Evolutionary conservation across 1,139 yeast species (phyloP).

Genomic region (Taiozyma sp.): DNA sequence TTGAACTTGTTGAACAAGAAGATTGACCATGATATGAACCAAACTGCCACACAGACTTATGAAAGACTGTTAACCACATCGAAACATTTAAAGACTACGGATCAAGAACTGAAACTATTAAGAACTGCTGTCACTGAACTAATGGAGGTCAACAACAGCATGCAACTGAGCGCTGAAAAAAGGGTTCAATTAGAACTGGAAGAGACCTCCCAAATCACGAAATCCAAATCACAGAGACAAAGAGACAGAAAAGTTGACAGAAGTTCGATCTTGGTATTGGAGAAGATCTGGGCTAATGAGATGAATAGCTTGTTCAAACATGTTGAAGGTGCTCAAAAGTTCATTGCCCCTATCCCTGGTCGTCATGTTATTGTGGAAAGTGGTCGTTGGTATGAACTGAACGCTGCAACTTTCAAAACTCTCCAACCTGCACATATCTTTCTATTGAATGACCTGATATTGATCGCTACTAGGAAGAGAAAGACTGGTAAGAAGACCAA

Average conservation of each 20-base stretch:
- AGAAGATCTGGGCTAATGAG: constrained; percentile 78
- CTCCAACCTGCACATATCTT: constrained; percentile 74
- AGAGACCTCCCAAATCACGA: constrained; percentile 14
- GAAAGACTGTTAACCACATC: constrained; percentile 68
- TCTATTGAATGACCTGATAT: constrained; percentile 69
- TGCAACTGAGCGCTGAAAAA: constrained; percentile 66
- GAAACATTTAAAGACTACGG: constrained; percentile 57
- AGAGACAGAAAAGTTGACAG: constrained; percentile 44
- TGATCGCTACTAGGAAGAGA: constrained; percentile 66
- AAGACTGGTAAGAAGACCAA: constrained; percentile 26
- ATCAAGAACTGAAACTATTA: constrained; percentile 57
- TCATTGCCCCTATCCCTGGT: constrained; percentile 71
- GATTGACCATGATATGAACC: constrained; percentile 61
- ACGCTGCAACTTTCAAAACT: constrained; percentile 83
- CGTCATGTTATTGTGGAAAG: constrained; percentile 80
- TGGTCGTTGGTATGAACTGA: constrained; percentile 84
- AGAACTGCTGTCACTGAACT: constrained; percentile 59
- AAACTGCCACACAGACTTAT: constrained; percentile 65
- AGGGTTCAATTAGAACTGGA: constrained; percentile 40
- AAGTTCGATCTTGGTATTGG: constrained; percentile 67
- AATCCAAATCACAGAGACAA: constrained; percentile 6
- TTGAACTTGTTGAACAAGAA: constrained; percentile 48
- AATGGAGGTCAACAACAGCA: constrained; percentile 58
- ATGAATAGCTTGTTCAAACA: constrained; percentile 69
- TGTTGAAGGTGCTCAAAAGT: constrained; percentile 88